Evolutionary conservation across 2,329 filamentous ascomycete genomes (phyloP).

Genomic region (Neofusicoccum sp.): DNA sequence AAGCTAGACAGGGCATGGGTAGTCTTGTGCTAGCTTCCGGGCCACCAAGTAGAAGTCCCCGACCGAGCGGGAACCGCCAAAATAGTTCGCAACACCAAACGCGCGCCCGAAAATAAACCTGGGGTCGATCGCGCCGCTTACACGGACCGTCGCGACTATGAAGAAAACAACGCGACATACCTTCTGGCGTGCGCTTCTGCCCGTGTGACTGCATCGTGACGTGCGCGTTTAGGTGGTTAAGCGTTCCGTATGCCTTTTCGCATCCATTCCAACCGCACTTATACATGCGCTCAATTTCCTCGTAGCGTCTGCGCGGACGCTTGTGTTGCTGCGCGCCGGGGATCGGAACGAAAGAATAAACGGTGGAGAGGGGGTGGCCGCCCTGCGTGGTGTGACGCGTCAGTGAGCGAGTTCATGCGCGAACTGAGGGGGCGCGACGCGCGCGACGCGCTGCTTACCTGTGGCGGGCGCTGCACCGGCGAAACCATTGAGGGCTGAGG

Average conservation of each 20-base stretch:
- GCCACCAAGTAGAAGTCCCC: constrained; percentile 37
- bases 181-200: constrained; percentile 91
- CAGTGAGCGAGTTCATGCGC: not conserved
- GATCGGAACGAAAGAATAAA: constrained; percentile 97
- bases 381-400: constrained; percentile 35
- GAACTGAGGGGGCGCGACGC: not conserved
- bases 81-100: constrained; percentile 43
- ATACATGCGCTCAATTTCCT: constrained; percentile 99
- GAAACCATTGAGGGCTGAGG: constrained; percentile 57
- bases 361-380: constrained; percentile 63
- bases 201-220: constrained; percentile 99
- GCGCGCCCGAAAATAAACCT: constrained; percentile 20
- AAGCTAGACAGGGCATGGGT: constrained; percentile 38
- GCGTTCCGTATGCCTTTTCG: constrained; percentile 95
- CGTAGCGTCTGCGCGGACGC: constrained; percentile 85
- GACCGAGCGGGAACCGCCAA: constrained; percentile 52
- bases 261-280: constrained; percentile 98
- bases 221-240: constrained; percentile 96
- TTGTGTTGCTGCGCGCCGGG: constrained; percentile 97
- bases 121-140: constrained; percentile 15
- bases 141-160: constrained; percentile 14
- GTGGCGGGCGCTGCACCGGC: constrained; percentile 60
- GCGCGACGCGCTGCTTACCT: constrained; percentile 50
- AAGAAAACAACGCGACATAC: constrained; percentile 56
- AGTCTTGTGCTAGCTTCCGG: constrained; percentile 44